phyloP scores from a whole-genome alignment of 1,139 yeast species.

The Blastobotrys ciferrii region DNA sequence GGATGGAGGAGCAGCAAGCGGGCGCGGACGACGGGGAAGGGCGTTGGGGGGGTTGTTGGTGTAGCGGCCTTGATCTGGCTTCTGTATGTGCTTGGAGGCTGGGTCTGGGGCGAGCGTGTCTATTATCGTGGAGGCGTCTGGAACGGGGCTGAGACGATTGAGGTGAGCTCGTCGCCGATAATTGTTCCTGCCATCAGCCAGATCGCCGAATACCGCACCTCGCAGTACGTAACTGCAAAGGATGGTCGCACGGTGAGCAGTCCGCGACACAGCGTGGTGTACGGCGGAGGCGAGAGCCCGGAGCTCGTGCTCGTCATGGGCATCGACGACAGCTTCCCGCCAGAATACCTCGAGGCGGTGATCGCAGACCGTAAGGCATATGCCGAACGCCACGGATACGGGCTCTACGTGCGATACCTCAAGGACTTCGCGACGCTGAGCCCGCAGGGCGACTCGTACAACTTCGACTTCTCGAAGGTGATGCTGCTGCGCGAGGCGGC shows the following conservation, averaged over 20 bases:
- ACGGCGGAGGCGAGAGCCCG: conserved; percentile 22
- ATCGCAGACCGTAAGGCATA: conserved; percentile 82
- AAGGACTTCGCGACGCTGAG: conserved; percentile 59
- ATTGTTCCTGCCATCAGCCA: conserved; percentile 31
- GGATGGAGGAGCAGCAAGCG: background rate
- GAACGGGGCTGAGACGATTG: conserved; percentile 28
- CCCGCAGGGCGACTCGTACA: conserved; percentile 25
- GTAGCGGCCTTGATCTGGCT: conserved; percentile 3
- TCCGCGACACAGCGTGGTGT: conserved; percentile 26
- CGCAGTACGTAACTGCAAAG: conserved; percentile 28
- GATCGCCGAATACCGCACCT: conserved; percentile 31
- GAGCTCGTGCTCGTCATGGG: conserved; percentile 31
- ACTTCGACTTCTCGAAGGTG: conserved; percentile 54
- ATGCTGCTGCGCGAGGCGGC: conserved; percentile 75
- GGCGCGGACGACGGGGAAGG: conserved; percentile 4
- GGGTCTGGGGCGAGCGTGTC: conserved; percentile 1
- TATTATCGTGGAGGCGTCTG: conserved; percentile 17
- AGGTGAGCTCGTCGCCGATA: conserved; percentile 24
- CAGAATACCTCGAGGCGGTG: conserved; percentile 45
- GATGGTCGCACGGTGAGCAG: conserved; percentile 30
- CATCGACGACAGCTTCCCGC: conserved; percentile 28
- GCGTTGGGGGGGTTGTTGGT: conserved; percentile 4
- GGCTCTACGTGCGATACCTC: conserved; percentile 75
- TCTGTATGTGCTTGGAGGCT: conserved; percentile 3
- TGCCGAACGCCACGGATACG: conserved; percentile 71